Evolutionary conservation across 202 grass and related monocot species (phyloP).

Genomic region (Hordeum pubiflorum): DNA sequence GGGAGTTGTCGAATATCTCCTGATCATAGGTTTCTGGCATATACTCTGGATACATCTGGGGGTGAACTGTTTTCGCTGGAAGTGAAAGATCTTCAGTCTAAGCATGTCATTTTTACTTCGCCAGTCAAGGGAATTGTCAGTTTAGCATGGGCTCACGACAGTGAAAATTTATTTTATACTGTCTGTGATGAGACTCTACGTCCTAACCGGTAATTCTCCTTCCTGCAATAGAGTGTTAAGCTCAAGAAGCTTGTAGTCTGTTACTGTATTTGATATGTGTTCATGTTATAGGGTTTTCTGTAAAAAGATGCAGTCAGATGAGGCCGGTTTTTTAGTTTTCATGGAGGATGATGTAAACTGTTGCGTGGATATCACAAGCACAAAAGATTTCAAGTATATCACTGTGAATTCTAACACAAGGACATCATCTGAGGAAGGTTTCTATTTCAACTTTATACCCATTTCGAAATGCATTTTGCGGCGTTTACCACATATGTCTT

Average conservation of each 20-base stretch:
- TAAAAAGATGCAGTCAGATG: slow-evolving; percentile 54
- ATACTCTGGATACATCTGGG: slow-evolving; percentile 79
- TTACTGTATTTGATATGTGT: slow-evolving; percentile 22
- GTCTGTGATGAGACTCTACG: slow-evolving; percentile 72
- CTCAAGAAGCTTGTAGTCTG: not conserved
- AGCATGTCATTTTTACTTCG: slow-evolving; percentile 40
- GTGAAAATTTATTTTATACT: slow-evolving; percentile 66
- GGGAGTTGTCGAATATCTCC: slow-evolving; percentile 82
- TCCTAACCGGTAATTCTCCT: slow-evolving; percentile 60
- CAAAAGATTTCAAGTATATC: slow-evolving; percentile 94
- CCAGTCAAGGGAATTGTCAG: slow-evolving; percentile 66
- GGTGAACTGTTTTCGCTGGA: slow-evolving; percentile 80
- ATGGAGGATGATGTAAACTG: slow-evolving; percentile 69
- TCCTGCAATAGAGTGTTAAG: slow-evolving; percentile 1
- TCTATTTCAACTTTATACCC: slow-evolving; percentile 28
- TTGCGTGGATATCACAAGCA: slow-evolving; percentile 85
- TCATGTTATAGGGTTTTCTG: slow-evolving; percentile 61
- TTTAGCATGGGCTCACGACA: slow-evolving; percentile 68
- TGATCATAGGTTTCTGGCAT: slow-evolving; percentile 83
- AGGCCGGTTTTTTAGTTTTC: slow-evolving; percentile 44
- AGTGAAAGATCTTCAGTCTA: slow-evolving; percentile 70
- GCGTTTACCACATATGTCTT: not conserved
- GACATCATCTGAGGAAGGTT: slow-evolving; percentile 94
- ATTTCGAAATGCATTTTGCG: not conserved
- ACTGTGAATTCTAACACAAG: slow-evolving; percentile 91